Percentiles rank a stretch among this genome's conserved stretches.
Conservation (phyloP, 257 asterid species). For the Thymus mandschuricus region DNA sequence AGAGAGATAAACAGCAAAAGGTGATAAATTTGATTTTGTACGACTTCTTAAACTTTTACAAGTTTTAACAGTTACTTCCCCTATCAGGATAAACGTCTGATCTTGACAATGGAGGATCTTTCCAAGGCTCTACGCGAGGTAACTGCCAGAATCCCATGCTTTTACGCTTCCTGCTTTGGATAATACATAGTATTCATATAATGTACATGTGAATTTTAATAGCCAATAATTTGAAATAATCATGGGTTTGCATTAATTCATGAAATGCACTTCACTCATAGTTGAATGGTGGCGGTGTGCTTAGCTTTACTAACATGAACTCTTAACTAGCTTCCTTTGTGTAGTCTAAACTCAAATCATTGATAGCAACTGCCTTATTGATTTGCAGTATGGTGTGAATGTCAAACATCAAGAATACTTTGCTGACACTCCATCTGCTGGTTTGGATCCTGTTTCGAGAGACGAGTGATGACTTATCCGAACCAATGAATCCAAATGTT, state of each 20-base stretch:
- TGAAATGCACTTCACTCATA: not conserved
- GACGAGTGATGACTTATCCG: conserved; percentile 51
- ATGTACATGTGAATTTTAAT: not conserved
- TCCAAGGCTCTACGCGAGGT: conserved; percentile 95
- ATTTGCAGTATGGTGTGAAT: conserved; percentile 86
- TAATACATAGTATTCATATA: not conserved
- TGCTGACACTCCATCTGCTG: conserved; percentile 91
- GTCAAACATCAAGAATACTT: conserved; percentile 94
- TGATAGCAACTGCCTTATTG: conserved; percentile 24
- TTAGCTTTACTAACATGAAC: not conserved
- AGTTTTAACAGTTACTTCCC: conserved; percentile 32
- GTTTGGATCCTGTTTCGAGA: conserved; percentile 71
- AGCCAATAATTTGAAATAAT: not conserved
- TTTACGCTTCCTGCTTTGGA: conserved; percentile 1
- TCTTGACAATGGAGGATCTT: conserved; percentile 96
- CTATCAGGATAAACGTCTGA: conserved; percentile 84
- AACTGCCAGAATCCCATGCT: conserved; percentile 19
- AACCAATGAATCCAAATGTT: not conserved
- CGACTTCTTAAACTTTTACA: conserved; percentile 14
- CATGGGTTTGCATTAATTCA: not conserved
- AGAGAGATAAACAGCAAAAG: conserved; percentile 96
- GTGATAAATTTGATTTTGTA: conserved; percentile 34
- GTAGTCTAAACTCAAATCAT: not conserved
- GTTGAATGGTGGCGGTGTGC: not conserved
- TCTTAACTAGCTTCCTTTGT: not conserved